These are phyloP conservation scores for Phalaenopsis hybrid DNA, from an alignment of 116 monocot species.

Conservation along the genomic window DNA sequence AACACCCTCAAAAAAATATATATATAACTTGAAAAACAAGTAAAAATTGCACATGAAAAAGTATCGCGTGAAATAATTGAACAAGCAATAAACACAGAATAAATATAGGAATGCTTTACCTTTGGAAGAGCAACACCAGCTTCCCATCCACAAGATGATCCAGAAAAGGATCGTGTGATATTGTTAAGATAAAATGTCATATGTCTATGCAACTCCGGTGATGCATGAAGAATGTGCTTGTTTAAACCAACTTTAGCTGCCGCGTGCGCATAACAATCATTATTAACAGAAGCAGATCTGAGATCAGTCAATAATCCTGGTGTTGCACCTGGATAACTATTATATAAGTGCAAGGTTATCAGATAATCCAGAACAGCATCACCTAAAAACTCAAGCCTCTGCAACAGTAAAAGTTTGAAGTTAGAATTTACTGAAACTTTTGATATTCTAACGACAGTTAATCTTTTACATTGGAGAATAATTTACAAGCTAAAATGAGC, in stretches of 20 bases:
- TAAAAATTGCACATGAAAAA: neutral
- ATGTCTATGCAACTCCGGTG: constrained; percentile 42
- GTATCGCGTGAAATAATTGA: neutral
- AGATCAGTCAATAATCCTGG: constrained; percentile 61
- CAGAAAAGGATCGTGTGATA: constrained; percentile 26
- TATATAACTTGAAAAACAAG: neutral
- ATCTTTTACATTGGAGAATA: neutral
- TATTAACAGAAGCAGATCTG: constrained; percentile 58
- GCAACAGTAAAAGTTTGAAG: constrained; percentile 3
- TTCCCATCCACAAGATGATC: constrained; percentile 66
- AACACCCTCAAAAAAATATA: no score
- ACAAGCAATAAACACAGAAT: neutral
- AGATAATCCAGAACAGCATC: constrained; percentile 60
- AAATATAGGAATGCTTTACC: constrained; percentile 17
- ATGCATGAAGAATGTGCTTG: constrained; percentile 65
- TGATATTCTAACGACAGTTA: neutral
- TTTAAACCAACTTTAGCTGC: constrained; percentile 54
- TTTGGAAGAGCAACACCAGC: constrained; percentile 57
- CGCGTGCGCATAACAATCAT: constrained; percentile 68
- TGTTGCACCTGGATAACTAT: constrained; percentile 34
- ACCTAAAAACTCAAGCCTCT: constrained; percentile 68
- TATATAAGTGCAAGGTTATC: constrained; percentile 37
- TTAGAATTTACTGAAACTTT: neutral
- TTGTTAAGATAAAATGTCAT: constrained; percentile 39
- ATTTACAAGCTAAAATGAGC: neutral